Conservation (phyloP, 192 early-diverging fungal genomes). For the Lunasporangiospora selenospora region DNA sequence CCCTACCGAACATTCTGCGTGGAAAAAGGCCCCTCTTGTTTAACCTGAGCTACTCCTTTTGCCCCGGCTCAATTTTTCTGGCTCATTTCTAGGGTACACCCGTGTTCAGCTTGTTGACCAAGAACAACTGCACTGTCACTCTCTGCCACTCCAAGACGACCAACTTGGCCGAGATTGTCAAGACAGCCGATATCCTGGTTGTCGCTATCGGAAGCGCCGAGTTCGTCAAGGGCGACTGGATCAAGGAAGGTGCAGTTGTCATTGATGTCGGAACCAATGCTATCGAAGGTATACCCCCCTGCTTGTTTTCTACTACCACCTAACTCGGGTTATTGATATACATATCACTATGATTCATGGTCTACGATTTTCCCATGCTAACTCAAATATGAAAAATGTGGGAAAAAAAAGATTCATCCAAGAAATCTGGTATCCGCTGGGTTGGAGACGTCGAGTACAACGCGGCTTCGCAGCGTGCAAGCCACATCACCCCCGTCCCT, state of each 20-base stretch:
- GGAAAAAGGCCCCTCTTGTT: background rate
- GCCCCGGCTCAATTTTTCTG: background rate
- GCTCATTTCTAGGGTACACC: slow-evolving; percentile 69
- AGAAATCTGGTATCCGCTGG: slow-evolving; percentile 89
- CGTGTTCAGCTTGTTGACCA: slow-evolving; percentile 81
- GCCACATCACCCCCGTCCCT: slow-evolving; percentile 94
- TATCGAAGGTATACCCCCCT: slow-evolving; percentile 56
- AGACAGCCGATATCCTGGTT: slow-evolving; percentile 87
- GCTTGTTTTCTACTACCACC: background rate
- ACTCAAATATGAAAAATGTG: background rate
- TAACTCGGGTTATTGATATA: background rate
- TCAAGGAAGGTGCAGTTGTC: slow-evolving; percentile 92
- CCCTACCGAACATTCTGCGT: too few species aligned
- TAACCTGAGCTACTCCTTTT: background rate
- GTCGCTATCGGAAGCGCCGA: slow-evolving; percentile 87
- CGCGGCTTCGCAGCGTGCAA: slow-evolving; percentile 70
- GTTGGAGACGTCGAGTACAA: slow-evolving; percentile 96
- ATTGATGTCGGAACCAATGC: slow-evolving; percentile 99
- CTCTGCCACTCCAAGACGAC: slow-evolving; percentile 89
- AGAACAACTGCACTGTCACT: slow-evolving; percentile 90
- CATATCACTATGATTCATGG: background rate
- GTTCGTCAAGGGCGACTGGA: slow-evolving; percentile 91
- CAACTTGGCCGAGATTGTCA: slow-evolving; percentile 71
- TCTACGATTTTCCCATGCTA: background rate
- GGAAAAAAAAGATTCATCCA: slow-evolving; percentile 71